A percentile compares a stretch with the other conserved stretches of the same genome.
phyloP scores from a whole-genome alignment of 2,329 filamentous ascomycete species.

The Gliomastix tumulicola region DNA sequence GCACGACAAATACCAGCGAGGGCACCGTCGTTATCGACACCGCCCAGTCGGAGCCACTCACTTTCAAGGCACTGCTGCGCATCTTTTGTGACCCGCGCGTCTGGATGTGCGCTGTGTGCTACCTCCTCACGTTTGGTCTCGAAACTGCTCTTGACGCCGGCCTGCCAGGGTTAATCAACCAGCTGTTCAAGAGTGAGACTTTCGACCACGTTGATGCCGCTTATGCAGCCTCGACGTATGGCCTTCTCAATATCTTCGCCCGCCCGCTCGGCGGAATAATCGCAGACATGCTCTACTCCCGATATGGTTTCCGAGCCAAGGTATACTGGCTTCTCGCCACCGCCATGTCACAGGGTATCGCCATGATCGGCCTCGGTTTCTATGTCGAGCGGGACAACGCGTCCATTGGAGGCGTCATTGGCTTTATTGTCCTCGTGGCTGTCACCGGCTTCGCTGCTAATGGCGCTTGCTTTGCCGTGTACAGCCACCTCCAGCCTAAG shows the following conservation, averaged over 20 bases:
- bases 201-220: slow-evolving; percentile 37
- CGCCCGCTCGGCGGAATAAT: slow-evolving; percentile 58
- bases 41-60: slow-evolving; percentile 1
- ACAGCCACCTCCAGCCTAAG: slow-evolving; percentile 77
- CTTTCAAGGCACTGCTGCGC: not conserved
- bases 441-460: slow-evolving; percentile 82
- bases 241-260: slow-evolving; percentile 63
- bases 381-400: slow-evolving; percentile 41
- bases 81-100: slow-evolving; percentile 1
- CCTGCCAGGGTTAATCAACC: slow-evolving; percentile 26
- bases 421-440: slow-evolving; percentile 68
- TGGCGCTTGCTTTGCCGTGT: slow-evolving; percentile 78
- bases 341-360: slow-evolving; percentile 49
- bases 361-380: slow-evolving; percentile 50
- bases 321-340: slow-evolving; percentile 25
- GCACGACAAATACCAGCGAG: too few species aligned
- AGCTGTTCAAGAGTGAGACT: slow-evolving; percentile 41
- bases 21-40: slow-evolving; percentile 1
- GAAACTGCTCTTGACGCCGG: slow-evolving; percentile 49
- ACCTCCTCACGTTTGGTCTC: slow-evolving; percentile 40
- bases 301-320: slow-evolving; percentile 14
- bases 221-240: slow-evolving; percentile 61
- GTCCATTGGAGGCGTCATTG: slow-evolving; percentile 56
- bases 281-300: slow-evolving; percentile 41
- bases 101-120: slow-evolving; percentile 1